phyloP scores from a whole-genome alignment of 306 rosid species.

The Cucurbita argyrosperma region DNA sequence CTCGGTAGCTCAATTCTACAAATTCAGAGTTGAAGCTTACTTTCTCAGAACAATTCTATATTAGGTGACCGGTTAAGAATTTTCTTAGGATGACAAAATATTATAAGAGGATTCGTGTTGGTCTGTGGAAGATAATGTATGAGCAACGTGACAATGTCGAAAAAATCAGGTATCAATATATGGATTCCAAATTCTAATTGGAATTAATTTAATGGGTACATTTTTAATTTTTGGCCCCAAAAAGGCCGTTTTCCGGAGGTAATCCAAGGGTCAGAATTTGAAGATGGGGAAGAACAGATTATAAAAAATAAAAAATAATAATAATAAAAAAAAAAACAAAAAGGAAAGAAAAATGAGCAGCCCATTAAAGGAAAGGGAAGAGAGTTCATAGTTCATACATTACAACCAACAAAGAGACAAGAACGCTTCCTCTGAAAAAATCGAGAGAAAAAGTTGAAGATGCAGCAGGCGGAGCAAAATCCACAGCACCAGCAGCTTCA shows the following conservation, averaged over 20 bases:
- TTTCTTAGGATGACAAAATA: too few relatives aligned
- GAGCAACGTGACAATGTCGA: too few relatives aligned
- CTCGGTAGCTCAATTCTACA: too few relatives aligned
- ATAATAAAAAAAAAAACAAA: not conserved
- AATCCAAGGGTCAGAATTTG: not conserved
- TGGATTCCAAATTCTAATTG: too few relatives aligned
- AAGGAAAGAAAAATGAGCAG: not conserved
- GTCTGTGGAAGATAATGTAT: too few relatives aligned
- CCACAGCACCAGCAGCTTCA: slow-evolving; percentile 9
- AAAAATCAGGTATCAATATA: too few relatives aligned
- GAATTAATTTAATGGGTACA: not conserved
- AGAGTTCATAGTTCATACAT: not conserved
- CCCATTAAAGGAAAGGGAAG: not conserved
- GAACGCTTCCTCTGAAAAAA: not conserved
- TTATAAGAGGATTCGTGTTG: too few relatives aligned
- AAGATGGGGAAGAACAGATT: not conserved
- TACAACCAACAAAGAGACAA: not conserved
- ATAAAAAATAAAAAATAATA: too few relatives aligned
- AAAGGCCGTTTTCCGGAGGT: not conserved
- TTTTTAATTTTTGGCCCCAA: not conserved
- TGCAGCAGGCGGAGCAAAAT: slow-evolving; percentile 20
- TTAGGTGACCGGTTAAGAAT: too few relatives aligned
- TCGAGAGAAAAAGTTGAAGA: not conserved
- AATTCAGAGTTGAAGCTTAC: too few relatives aligned
- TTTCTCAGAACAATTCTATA: too few relatives aligned